phyloP scores from a whole-genome alignment of 2,329 filamentous ascomycete species.

The Fusarium fujikuroi region DNA sequence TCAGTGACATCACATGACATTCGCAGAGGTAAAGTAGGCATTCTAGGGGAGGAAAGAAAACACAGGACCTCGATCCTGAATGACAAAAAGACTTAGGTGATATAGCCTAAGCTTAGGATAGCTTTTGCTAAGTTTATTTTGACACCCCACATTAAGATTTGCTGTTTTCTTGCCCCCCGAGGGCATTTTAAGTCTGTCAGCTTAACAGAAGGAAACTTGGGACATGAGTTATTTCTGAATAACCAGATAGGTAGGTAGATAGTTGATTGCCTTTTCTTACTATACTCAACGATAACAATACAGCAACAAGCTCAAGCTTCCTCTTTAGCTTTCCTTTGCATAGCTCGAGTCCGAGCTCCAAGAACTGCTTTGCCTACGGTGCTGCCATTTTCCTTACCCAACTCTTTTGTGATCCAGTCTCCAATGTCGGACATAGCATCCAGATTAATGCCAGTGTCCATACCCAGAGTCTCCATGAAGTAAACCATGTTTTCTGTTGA shows the following conservation, averaged over 20 bases:
- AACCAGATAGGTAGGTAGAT: not conserved
- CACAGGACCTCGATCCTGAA: too few species aligned
- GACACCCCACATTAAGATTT: too few species aligned
- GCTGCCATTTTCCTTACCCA: constrained; percentile 72
- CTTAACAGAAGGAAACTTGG: not conserved
- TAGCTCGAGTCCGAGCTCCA: constrained; percentile 56
- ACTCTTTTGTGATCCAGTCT: constrained; percentile 73
- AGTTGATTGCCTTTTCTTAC: not conserved
- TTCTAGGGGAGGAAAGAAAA: too few species aligned
- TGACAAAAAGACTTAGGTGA: too few species aligned
- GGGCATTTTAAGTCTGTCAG: not conserved
- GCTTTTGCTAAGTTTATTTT: too few species aligned
- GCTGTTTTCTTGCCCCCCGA: too few species aligned
- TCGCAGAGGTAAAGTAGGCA: not conserved
- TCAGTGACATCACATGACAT: constrained; percentile 56
- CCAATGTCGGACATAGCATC: constrained; percentile 75
- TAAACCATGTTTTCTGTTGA: constrained; percentile 87
- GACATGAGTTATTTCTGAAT: not conserved
- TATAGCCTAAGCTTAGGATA: too few species aligned
- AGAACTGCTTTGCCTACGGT: constrained; percentile 74
- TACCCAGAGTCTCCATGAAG: constrained; percentile 77
- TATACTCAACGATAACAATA: not conserved
- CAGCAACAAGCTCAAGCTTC: constrained; percentile 14
- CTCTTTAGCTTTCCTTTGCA: constrained; percentile 33
- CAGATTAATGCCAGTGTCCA: constrained; percentile 78